Evolutionary conservation across 345 rosid genomes (phyloP), one percentile per base, ranked within the genome.

Genomic region (Salix koriyanagi): DNA sequence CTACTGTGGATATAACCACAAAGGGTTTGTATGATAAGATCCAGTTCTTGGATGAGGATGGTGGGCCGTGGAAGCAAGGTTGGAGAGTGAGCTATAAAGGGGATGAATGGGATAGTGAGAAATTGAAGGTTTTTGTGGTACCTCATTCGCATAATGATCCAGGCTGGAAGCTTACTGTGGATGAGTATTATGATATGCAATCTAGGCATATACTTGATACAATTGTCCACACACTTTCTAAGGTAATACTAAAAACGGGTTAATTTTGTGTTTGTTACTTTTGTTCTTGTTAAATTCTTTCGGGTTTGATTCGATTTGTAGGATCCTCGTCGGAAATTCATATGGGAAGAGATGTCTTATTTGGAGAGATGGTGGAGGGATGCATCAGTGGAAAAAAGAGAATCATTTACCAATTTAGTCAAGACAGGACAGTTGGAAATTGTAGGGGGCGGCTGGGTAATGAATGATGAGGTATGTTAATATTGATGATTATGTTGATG

Each of bases 381-480:
- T 78, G 88, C 97, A 32, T 67, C 97, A 4, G 93, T 86, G 4
- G 85, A 76, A 46, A 88, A 89, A 75, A 86, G 85, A 74, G 93
- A 85, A 81, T 88, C 95, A 77, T 88, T 96, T 77, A 82, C 86
- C 77, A 84, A 86, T 67, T 81, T 96, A 79, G 90, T 96, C 84
- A 89, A 89, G 80, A 90, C 87, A 81, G 99, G 99, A 25, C 99
- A 94, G 89, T 71, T 96, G 79, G 99, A 96, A 76, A 92, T 96
- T 58, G 99, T 96, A 75, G 98, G 99, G 74, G 99, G 99, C 85
- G 99, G 99, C 60, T 96, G 99, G 99, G 99, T 96, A 19, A 96
- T 96, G 99, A 96, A 93, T 70, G 99, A 93, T 83, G 99, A 96
- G 99, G 99, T 93, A 85, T 61, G 65, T 39, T 12, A 48, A 64